Evolutionary conservation across 805 yeast genomes (phyloP), one percentile per base, ranked within the genome.

Genomic region (Kazachstania taianensis): DNA sequence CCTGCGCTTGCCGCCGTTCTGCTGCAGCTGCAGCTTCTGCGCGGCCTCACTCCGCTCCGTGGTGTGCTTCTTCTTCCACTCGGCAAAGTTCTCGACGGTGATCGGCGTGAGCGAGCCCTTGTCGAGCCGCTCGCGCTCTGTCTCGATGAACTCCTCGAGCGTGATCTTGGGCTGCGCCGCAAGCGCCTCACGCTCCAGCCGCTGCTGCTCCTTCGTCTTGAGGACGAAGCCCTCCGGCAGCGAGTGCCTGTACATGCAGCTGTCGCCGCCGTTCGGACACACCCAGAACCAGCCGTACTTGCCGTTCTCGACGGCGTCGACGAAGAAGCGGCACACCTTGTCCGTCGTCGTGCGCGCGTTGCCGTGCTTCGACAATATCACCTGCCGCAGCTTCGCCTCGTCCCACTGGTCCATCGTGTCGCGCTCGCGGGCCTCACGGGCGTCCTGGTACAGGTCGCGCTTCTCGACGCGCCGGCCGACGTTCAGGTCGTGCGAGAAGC

Each of bases 281-380:
- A 72, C 70, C 98, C 98, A 92, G 63, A 92, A 87, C 98, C 98
- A 92, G 54, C 98, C 98, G 57, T 92, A 92, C 57, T 89, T 89
- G 40, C 89, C 92, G 54, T 86, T 85, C 57, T 92, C 99, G 39
- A 92, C 96, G 0, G 98, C 97, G 41, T 86, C 95, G 46, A 92
- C 83, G 65, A 92, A 94, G 61, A 61, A 75, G 59, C 87, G 92
- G 72, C 99, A 92, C 33, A 92, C 83, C 47, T 73, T 92, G 45
- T 89, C 96, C 0, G 99, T 92, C 10, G 96, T 86, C 8, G 96
- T 85, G 58, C 77, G 77, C 37, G 80, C 86, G 58, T 92, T 92
- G 35, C 98, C 97, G 51, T 87, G 96, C 63, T 92, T 92, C 36
- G 96, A 85, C 45, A 71, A 39, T 51, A 92, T 80, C 42, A 92